Conservation (phyloP, 2,329 filamentous ascomycete species). For the Exophiala oligosperma region DNA sequence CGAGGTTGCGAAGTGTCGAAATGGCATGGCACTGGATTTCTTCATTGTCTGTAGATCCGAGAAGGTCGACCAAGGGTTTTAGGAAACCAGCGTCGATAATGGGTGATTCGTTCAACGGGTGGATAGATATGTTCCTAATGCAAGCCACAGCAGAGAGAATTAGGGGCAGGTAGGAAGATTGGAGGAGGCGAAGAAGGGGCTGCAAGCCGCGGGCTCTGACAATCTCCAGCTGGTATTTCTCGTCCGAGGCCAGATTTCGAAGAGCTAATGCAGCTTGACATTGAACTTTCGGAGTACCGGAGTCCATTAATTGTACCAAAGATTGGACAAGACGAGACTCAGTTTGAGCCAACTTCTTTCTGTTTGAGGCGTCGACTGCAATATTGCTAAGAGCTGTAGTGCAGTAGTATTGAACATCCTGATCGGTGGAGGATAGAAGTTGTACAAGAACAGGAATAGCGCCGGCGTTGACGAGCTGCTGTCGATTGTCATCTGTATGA, state of each 20-base stretch:
- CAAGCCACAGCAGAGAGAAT: constrained; percentile 97
- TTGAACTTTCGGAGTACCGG: constrained; percentile 94
- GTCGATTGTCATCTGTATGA: constrained; percentile 82
- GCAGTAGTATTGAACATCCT: constrained; percentile 99
- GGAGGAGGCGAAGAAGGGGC: constrained; percentile 82
- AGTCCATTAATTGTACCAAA: constrained; percentile 94
- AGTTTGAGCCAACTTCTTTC: constrained; percentile 85
- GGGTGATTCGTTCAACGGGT: constrained; percentile 94
- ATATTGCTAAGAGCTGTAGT: constrained; percentile 98
- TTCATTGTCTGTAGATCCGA: constrained; percentile 95
- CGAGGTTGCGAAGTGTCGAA: constrained; percentile 90
- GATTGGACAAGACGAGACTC: constrained; percentile 92
- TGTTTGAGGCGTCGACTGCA: constrained; percentile 87
- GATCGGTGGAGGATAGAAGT: constrained; percentile 85
- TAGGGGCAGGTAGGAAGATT: constrained; percentile 92
- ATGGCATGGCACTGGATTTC: constrained; percentile 99
- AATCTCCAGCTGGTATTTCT: constrained; percentile 98
- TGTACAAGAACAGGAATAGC: constrained; percentile 98
- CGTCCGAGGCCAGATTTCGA: constrained; percentile 92
- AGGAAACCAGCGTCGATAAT: constrained; percentile 98
- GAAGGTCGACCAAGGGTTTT: constrained; percentile 86
- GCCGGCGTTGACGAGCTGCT: constrained; percentile 94
- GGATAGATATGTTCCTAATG: constrained; percentile 98
- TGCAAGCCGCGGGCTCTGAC: constrained; percentile 83
- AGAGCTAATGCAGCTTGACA: constrained; percentile 94